Evolutionary conservation across 192 early-diverging fungal species (phyloP).

Genomic region (Diversispora epigaea): DNA sequence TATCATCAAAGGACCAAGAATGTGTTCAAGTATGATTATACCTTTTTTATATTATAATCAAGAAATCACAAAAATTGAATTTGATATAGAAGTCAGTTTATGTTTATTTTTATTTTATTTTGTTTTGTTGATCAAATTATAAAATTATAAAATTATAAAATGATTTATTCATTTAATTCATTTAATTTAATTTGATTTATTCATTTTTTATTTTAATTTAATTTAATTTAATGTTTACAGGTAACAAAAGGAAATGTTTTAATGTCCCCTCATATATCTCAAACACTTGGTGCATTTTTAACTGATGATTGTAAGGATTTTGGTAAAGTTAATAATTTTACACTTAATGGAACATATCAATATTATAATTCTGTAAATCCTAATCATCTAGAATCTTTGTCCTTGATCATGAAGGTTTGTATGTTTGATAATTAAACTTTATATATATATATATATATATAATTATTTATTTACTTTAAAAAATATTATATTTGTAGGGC

Average conservation of each 20-base stretch:
- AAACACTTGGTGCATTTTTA: slow-evolving; percentile 66
- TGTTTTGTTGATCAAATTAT: background rate
- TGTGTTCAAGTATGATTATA: slow-evolving; percentile 46
- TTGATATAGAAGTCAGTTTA: slow-evolving; percentile 50
- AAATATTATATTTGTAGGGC: slow-evolving; percentile 42
- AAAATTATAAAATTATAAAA: background rate
- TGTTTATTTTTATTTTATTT: background rate
- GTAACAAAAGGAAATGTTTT: slow-evolving; percentile 46
- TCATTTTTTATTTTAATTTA: no score
- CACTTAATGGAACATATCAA: slow-evolving; percentile 52
- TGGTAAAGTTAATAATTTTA: slow-evolving; percentile 42
- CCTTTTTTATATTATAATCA: slow-evolving; percentile 62
- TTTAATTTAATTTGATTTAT: background rate
- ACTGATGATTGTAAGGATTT: slow-evolving; percentile 51
- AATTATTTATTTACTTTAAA: background rate
- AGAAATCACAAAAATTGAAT: slow-evolving; percentile 51
- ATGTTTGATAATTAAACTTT: background rate
- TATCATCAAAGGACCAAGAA: slow-evolving; percentile 42
- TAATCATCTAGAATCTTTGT: slow-evolving; percentile 51
- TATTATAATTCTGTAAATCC: slow-evolving; percentile 54
- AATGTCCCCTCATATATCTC: slow-evolving; percentile 59
- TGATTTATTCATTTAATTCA: no score
- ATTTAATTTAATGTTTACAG: slow-evolving; percentile 25
- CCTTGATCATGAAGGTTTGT: slow-evolving; percentile 49
- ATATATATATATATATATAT: background rate